Conservation (phyloP, 2,329 filamentous ascomycete species). For the Trichoderma harzianum region DNA sequence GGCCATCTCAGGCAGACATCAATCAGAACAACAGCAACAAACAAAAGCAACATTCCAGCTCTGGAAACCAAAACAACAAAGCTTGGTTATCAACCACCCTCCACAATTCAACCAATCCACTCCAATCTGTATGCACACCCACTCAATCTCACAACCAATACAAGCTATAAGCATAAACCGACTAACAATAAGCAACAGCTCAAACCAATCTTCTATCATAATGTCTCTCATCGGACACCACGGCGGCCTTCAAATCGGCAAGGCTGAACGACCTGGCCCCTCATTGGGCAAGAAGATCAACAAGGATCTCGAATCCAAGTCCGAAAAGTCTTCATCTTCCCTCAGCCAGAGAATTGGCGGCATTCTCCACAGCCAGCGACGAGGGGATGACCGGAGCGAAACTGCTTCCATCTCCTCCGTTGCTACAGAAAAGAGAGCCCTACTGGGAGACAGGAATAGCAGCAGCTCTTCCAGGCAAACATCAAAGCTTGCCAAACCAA, state of each 20-base stretch:
- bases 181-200: neutral
- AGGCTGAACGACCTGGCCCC: constrained; percentile 15
- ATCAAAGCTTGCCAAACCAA: neutral
- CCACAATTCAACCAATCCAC: neutral
- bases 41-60: neutral
- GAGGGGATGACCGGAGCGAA: constrained; percentile 8
- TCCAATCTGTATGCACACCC: neutral
- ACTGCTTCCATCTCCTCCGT: constrained; percentile 14
- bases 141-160: neutral
- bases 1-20: constrained; percentile 12
- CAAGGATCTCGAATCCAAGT: neutral
- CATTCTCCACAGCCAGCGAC: constrained; percentile 10
- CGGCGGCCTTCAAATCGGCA: constrained; percentile 8
- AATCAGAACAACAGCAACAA: neutral
- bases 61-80: neutral
- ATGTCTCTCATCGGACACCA: constrained; percentile 17
- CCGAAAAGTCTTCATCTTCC: neutral
- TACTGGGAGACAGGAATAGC: constrained; percentile 1
- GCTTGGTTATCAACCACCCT: neutral
- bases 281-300: neutral
- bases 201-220: neutral
- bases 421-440: constrained; percentile 7
- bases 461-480: neutral
- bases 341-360: neutral
- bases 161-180: neutral